A percentile compares a stretch with the other conserved stretches of the same genome.
Evolutionary conservation across 306 rosid species (phyloP).

Genomic region (Potentilla sterilis): DNA sequence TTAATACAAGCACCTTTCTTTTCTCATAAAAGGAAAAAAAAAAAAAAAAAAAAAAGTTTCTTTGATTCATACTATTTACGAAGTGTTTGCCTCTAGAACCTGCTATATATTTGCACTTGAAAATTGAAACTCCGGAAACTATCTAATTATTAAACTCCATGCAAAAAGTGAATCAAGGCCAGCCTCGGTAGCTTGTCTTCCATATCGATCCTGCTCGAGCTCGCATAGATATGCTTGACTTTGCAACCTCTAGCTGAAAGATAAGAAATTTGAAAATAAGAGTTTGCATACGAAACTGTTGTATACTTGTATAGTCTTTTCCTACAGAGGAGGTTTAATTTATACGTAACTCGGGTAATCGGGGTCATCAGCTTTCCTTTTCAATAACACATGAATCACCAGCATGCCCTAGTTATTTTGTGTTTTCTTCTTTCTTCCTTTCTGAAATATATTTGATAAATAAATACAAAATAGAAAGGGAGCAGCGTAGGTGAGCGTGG

Average conservation of each 20-base stretch:
- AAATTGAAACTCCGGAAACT: neutral
- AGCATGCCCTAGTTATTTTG: neutral
- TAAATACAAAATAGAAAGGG: neutral
- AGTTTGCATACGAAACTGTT: conserved; percentile 10
- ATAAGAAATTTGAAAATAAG: neutral
- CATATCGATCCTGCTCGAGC: neutral
- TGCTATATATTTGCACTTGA: neutral
- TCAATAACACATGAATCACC: neutral
- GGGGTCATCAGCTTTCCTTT: neutral
- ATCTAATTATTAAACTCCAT: neutral
- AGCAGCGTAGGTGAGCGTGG: neutral
- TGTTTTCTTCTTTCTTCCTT: too few species aligned
- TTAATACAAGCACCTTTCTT: too few species aligned
- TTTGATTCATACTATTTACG: too few species aligned
- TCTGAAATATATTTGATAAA: neutral
- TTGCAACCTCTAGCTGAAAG: neutral
- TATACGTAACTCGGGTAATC: too few species aligned
- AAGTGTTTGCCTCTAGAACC: too few species aligned
- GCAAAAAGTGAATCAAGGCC: neutral
- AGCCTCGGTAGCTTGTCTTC: neutral
- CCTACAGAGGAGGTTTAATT: neutral
- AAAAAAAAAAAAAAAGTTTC: too few species aligned
- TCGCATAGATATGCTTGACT: neutral
- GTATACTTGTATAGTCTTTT: neutral
- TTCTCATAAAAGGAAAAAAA: too few species aligned